Base-by-base conservation (phyloP, 2,329 filamentous ascomycete genomes). In the Phialocephala subalpina region DNA sequence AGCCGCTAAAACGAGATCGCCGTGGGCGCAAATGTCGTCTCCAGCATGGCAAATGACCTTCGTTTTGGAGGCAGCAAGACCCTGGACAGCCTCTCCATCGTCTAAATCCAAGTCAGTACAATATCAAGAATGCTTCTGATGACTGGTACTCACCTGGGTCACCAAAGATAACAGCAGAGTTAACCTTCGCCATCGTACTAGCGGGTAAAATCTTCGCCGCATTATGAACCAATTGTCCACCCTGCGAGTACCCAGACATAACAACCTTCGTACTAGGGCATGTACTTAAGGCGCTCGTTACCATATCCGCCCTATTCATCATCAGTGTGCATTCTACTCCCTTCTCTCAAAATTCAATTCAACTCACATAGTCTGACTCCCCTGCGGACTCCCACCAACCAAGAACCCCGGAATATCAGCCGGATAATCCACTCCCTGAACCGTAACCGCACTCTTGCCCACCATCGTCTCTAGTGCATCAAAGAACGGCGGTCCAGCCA, bases 341-440 rank as follows among this genome's bases (percentile, higher is more conserved):
- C 9, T 4, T 0, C 5, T 55, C 18, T n/a, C 3, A 3, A 9
- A 27, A 33, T 12, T 9, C n/a, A n/a, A n/a, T n/a, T n/a, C n/a
- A 20, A 52, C 62, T 22, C 58, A 69, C 69, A 85, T 83, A 62
- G 76, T 77, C 61, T 73, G 71, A 65, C 81, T 82, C 3, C 83
- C 83, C 8, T 62, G 72, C 3, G 73, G 69, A 68, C 83, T 82
- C 1, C 84, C 84, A 6, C 82, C 81, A 16, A 76, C 76, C 11
- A 83, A 73, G 69, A 83, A 84, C 0, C 84, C 67, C 6, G 58
- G 56, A 40, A 81, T 67, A 64, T 76, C 74, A 9, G 85, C 85
- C 1, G 80, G 74, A 68, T 87, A 87, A n/a, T 82, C 77, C 20
- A 87, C 82, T 53, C 85, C 85, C 73, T 87, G 85, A 11, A 86